Percentiles rank a stretch among this genome's conserved stretches.
These are phyloP conservation scores for Hansenula sp. DNA, from an alignment of 1,139 yeast species.

Conservation along the genomic window DNA sequence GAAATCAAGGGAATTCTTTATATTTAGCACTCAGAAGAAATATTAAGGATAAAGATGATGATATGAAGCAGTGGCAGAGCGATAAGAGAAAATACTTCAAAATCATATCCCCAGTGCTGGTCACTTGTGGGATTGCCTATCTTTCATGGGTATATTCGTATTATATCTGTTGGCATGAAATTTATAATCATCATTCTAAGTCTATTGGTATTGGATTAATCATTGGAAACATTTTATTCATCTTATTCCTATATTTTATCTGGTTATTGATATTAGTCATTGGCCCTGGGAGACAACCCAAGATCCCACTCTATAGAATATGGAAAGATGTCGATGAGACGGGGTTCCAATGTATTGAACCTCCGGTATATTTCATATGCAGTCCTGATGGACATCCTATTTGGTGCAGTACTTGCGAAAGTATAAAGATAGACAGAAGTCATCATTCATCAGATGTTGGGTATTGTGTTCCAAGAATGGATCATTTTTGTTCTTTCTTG, in stretches of 20 bases:
- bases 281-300: slow-evolving; percentile 29
- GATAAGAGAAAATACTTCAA: background rate
- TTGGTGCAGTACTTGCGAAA: slow-evolving; percentile 53
- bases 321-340: slow-evolving; percentile 15
- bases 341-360: slow-evolving; percentile 20
- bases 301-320: slow-evolving; percentile 28
- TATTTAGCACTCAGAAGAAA: too few relatives aligned
- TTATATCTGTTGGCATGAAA: slow-evolving; percentile 21
- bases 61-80: background rate
- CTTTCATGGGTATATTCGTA: slow-evolving; percentile 20
- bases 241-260: slow-evolving; percentile 12
- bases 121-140: slow-evolving; percentile 8
- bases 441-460: slow-evolving; percentile 49
- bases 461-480: slow-evolving; percentile 53
- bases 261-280: slow-evolving; percentile 24
- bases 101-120: background rate
- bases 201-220: slow-evolving; percentile 29
- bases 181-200: slow-evolving; percentile 13
- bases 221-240: slow-evolving; percentile 23
- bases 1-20: too few relatives aligned
- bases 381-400: slow-evolving; percentile 58
- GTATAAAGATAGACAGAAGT: slow-evolving; percentile 50
- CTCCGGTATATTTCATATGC: slow-evolving; percentile 54
- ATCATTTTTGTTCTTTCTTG: slow-evolving; percentile 65
- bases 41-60: background rate